Evolutionary conservation across 176 grass and related monocot genomes (phyloP), one percentile per base, ranked within the genome.

Genomic region (Eleusine coracana): DNA sequence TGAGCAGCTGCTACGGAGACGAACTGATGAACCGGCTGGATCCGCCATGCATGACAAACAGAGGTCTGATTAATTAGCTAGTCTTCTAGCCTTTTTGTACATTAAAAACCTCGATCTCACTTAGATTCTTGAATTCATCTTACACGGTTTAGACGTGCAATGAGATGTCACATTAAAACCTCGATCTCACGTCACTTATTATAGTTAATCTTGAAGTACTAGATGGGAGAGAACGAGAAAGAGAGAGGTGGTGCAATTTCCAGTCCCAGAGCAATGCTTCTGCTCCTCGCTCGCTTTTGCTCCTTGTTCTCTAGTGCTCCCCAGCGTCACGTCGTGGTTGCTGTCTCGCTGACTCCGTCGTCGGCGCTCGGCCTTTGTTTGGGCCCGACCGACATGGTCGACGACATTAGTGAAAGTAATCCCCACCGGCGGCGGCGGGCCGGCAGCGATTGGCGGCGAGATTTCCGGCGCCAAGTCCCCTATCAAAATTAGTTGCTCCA

Each of bases 391-490:
- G 34, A 17, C 36, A 12, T 20, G 50, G 34, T 25, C 38, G 23
- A 12, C 59, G 59, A 40, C 31, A 39, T 6, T 21, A 21, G 25
- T 7, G 50, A 6, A 39, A 80, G 20, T 52, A 64, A 54, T 18
- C 48, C 75, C 81, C 81, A 84, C 84, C 77, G 86, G 84, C 81
- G 89, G 10, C 59, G 59, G 75, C 82, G 31, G 69, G 75, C 41
- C 75, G 86, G 84, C 83, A 89, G 86, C 74, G 84, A 89, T 85
- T 84, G 91, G 84, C 82, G 87, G 80, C 89, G 83, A 87, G 80
- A 90, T 90, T 90, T 89, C 67, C 75, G 89, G 82, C 86, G 61
- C 18, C 31, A 80, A 66, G 23, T 14, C 7, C 1, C 28, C 20
- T 18, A 17, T 31, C 20, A n/a, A 20, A 73, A 66, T 55, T 13